Percentiles rank a stretch among this genome's conserved stretches.
phyloP scores from a whole-genome alignment of 495 filamentous ascomycete genomes.

The Cercophora sp. region DNA sequence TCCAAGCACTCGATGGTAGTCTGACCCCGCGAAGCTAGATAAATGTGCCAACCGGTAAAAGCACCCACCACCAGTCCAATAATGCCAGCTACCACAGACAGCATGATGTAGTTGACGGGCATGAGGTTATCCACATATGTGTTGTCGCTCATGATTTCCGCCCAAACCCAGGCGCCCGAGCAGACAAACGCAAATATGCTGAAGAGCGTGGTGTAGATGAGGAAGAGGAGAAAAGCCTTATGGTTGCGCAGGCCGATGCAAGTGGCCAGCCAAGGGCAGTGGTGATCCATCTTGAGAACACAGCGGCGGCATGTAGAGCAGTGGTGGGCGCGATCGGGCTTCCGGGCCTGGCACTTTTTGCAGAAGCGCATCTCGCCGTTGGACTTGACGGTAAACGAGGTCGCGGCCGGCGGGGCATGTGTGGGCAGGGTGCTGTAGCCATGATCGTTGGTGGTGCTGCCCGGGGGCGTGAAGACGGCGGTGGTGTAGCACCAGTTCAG shows the following conservation, averaged over 20 bases:
- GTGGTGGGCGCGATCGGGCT: slow-evolving; percentile 95
- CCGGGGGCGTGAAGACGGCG: slow-evolving; percentile 89
- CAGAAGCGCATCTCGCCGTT: slow-evolving; percentile 83
- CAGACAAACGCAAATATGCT: slow-evolving; percentile 75
- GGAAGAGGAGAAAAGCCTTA: slow-evolving; percentile 90
- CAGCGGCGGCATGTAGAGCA: slow-evolving; percentile 90
- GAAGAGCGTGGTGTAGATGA: slow-evolving; percentile 86
- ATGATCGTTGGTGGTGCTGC: slow-evolving; percentile 52
- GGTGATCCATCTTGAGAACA: slow-evolving; percentile 98
- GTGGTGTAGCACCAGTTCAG: slow-evolving; percentile 84
- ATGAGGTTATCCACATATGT: slow-evolving; percentile 62
- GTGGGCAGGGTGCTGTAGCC: slow-evolving; percentile 53
- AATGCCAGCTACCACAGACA: slow-evolving; percentile 82
- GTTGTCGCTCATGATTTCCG: slow-evolving; percentile 66
- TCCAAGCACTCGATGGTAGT: slow-evolving; percentile 96
- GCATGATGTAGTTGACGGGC: slow-evolving; percentile 85
- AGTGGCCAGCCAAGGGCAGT: slow-evolving; percentile 96
- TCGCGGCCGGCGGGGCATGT: slow-evolving; percentile 47
- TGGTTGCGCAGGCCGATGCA: slow-evolving; percentile 93
- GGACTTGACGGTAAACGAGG: slow-evolving; percentile 84
- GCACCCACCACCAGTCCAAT: slow-evolving; percentile 84
- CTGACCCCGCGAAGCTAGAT: slow-evolving; percentile 68
- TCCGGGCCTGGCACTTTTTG: slow-evolving; percentile 91
- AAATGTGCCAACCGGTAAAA: slow-evolving; percentile 91
- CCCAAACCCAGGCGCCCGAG: slow-evolving; percentile 73